A percentile compares a stretch with the other conserved stretches of the same genome.
These are phyloP conservation scores for Fusarium sp. DNA, from an alignment of 2,329 filamentous ascomycete genomes.

Conservation along the genomic window DNA sequence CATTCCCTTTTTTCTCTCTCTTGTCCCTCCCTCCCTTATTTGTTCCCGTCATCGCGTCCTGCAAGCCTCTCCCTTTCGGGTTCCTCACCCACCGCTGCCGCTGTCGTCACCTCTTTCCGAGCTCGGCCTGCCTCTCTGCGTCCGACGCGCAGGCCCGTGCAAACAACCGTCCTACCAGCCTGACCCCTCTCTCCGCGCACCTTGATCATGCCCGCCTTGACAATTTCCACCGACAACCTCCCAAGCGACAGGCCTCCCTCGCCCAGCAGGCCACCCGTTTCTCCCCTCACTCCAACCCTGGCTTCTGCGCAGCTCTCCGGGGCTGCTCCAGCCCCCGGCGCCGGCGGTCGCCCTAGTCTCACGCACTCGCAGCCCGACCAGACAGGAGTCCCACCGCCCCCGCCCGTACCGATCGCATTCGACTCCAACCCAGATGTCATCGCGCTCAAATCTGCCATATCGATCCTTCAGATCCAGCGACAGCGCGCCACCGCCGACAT, in stretches of 20 bases:
- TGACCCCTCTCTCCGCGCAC: conserved; percentile 11
- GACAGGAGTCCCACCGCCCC: conserved; percentile 58
- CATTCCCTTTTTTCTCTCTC: neutral
- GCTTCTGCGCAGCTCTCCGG: conserved; percentile 50
- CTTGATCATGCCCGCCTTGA: conserved; percentile 47
- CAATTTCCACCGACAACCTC: conserved; percentile 46
- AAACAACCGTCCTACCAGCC: conserved; percentile 11
- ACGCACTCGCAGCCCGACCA: conserved; percentile 60
- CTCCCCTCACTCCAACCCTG: conserved; percentile 66
- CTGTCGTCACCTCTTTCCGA: conserved; percentile 15
- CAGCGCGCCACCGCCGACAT: conserved; percentile 83
- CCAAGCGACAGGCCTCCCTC: conserved; percentile 53
- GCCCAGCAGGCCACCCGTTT: conserved; percentile 63
- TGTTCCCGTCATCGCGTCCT: conserved; percentile 1
- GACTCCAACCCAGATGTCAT: conserved; percentile 85
- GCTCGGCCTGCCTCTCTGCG: conserved; percentile 20
- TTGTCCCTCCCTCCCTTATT: conserved; percentile 1
- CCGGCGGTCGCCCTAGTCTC: conserved; percentile 50
- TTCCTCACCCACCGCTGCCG: neutral
- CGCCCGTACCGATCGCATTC: conserved; percentile 66
- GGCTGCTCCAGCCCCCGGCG: conserved; percentile 31
- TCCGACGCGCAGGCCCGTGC: conserved; percentile 8
- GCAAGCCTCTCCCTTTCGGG: conserved; percentile 14
- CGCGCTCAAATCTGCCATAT: conserved; percentile 85
- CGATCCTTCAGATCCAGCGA: conserved; percentile 87